These are phyloP conservation scores for Alternaria sp. DNA, from an alignment of 2,329 filamentous ascomycete species.

Conservation along the genomic window DNA sequence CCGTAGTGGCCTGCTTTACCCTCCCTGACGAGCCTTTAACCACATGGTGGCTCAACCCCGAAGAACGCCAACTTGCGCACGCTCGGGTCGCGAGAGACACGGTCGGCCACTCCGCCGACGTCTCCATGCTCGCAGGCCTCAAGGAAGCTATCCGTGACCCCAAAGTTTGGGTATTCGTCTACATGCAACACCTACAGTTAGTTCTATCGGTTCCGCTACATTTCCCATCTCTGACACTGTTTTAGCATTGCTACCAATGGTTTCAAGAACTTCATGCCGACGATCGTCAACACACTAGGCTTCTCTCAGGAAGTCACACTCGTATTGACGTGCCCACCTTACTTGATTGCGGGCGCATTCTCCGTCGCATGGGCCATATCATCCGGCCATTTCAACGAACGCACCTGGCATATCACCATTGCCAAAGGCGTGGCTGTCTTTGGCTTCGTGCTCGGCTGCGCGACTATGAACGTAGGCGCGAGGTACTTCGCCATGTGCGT, in stretches of 20 bases:
- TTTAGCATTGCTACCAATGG: background rate
- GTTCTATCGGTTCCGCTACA: slow-evolving; percentile 63
- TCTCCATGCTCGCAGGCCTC: slow-evolving; percentile 47
- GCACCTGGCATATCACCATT: slow-evolving; percentile 50
- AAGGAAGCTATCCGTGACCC: slow-evolving; percentile 56
- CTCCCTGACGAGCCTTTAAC: slow-evolving; percentile 47
- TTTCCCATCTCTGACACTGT: slow-evolving; percentile 51
- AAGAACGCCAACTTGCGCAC: slow-evolving; percentile 51
- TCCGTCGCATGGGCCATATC: slow-evolving; percentile 41
- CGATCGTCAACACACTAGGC: slow-evolving; percentile 58
- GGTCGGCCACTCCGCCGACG: slow-evolving; percentile 52
- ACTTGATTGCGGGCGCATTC: slow-evolving; percentile 18
- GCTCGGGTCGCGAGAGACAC: slow-evolving; percentile 53
- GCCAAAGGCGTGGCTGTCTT: slow-evolving; percentile 46
- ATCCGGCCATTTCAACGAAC: slow-evolving; percentile 49
- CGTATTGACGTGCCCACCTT: slow-evolving; percentile 52
- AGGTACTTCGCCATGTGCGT: slow-evolving; percentile 31
- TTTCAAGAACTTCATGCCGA: slow-evolving; percentile 52
- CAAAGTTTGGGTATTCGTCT: slow-evolving; percentile 60
- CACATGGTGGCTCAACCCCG: slow-evolving; percentile 53
- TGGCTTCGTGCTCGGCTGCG: slow-evolving; percentile 47
- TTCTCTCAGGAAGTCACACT: slow-evolving; percentile 60
- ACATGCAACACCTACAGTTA: slow-evolving; percentile 28
- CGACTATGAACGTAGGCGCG: slow-evolving; percentile 46
- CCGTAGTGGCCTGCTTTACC: slow-evolving; percentile 30